Conservation (phyloP, 352 stramenopile genomes). For the Phytopythium oedochilum region DNA sequence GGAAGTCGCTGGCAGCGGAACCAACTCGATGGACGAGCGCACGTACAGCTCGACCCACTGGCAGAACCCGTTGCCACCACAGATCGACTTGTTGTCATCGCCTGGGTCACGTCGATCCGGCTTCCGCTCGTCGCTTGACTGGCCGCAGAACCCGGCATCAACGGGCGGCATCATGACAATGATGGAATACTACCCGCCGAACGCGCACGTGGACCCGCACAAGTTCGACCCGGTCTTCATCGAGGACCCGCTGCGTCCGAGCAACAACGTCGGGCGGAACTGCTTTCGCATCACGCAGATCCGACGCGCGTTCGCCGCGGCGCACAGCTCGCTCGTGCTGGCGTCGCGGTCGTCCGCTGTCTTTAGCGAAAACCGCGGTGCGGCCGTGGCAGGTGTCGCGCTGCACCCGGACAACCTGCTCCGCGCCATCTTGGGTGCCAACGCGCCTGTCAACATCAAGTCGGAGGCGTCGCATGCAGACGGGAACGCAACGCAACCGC, state of each 20-base stretch:
- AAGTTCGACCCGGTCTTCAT: constrained; percentile 95
- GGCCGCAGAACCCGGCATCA: constrained; percentile 28
- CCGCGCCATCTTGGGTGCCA: constrained; percentile 55
- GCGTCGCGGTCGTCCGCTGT: constrained; percentile 48
- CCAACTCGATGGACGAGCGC: constrained; percentile 42
- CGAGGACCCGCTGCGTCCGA: constrained; percentile 91
- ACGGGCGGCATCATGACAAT: constrained; percentile 31
- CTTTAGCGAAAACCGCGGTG: constrained; percentile 52
- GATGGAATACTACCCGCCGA: constrained; percentile 31
- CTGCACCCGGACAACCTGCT: constrained; percentile 81
- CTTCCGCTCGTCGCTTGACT: constrained; percentile 66
- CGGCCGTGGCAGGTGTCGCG: constrained; percentile 53
- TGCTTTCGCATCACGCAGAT: constrained; percentile 94
- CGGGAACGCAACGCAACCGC: not conserved
- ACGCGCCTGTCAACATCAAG: constrained; percentile 50
- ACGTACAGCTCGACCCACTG: constrained; percentile 51
- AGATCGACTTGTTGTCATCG: constrained; percentile 47
- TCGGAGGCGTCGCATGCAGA: constrained; percentile 16
- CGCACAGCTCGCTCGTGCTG: constrained; percentile 60
- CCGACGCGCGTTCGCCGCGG: constrained; percentile 67
- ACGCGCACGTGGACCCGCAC: constrained; percentile 74
- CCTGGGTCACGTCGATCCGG: constrained; percentile 59
- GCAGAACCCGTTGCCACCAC: constrained; percentile 51
- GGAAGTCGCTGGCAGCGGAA: not conserved
- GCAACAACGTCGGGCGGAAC: constrained; percentile 96